phyloP scores from a whole-genome alignment of 2,329 filamentous ascomycete species.

The Fusarium odoratissimum region DNA sequence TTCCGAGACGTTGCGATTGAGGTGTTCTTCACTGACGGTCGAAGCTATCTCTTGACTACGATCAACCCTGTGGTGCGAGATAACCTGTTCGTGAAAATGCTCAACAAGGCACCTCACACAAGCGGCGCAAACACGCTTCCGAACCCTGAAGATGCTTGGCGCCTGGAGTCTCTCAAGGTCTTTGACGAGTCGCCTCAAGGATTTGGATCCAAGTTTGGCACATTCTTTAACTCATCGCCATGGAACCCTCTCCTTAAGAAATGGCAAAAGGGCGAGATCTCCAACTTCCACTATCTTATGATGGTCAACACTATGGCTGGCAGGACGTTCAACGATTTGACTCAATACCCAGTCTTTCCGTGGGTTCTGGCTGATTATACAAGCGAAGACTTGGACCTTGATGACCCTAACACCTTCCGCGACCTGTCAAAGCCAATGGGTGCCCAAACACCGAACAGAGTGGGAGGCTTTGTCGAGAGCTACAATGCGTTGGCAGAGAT shows the following conservation, averaged over 20 bases:
- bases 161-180: conserved; percentile 83
- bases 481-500: conserved; percentile 93
- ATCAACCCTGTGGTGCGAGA: conserved; percentile 80
- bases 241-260: conserved; percentile 87
- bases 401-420: conserved; percentile 85
- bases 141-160: conserved; percentile 90
- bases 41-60: conserved; percentile 91
- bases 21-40: conserved; percentile 95
- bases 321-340: conserved; percentile 96
- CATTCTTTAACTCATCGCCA: conserved; percentile 85
- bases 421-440: conserved; percentile 98
- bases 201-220: conserved; percentile 90
- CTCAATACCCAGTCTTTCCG: conserved; percentile 97
- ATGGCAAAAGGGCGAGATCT: conserved; percentile 95
- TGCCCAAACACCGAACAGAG: conserved; percentile 81
- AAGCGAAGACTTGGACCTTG: conserved; percentile 89
- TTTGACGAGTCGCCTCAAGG: conserved; percentile 69
- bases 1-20: conserved; percentile 98
- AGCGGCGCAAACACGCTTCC: conserved; percentile 74
- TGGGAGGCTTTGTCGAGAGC: conserved; percentile 82
- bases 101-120: conserved; percentile 83
- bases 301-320: conserved; percentile 97
- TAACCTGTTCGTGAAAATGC: conserved; percentile 81
- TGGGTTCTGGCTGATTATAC: conserved; percentile 98
- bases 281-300: conserved; percentile 99